Evolutionary conservation across 148 eudicot species (phyloP).

Genomic region (Pharnaceum exiguum): DNA sequence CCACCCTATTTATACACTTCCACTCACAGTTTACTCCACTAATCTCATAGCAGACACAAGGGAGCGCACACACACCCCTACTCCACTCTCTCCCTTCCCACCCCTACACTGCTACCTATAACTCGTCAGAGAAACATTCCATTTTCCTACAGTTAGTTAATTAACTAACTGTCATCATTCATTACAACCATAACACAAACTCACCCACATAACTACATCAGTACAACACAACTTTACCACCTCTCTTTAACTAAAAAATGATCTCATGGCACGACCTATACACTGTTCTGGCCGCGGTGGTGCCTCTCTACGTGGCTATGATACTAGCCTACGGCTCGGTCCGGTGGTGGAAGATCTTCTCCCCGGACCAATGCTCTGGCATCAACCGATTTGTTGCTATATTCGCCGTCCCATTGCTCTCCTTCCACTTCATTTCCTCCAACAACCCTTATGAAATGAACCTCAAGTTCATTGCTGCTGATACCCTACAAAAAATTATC

Average conservation of each 20-base stretch:
- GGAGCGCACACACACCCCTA: background rate
- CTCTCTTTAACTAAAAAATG: too few species aligned
- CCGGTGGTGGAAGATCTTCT: constrained; percentile 85
- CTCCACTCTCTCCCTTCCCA: background rate
- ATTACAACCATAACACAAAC: background rate
- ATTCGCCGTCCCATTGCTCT: constrained; percentile 65
- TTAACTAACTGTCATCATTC: background rate
- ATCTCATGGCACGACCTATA: constrained; percentile 71
- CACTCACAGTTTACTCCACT: background rate
- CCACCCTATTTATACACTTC: background rate
- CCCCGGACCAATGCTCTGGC: constrained; percentile 85
- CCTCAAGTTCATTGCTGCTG: constrained; percentile 65
- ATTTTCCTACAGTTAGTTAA: background rate
- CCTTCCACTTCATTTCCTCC: constrained; percentile 73
- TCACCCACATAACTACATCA: background rate
- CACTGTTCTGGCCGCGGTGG: constrained; percentile 67
- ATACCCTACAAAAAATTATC: constrained; percentile 61
- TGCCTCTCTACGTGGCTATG: constrained; percentile 83
- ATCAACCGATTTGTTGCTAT: constrained; percentile 79
- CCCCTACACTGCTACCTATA: background rate
- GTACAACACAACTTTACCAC: too few species aligned
- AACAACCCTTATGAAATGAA: constrained; percentile 68
- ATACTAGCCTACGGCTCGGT: constrained; percentile 80
- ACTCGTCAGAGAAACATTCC: constrained; percentile 2
- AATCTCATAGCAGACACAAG: background rate